Percentiles rank a stretch among this genome's conserved stretches.
These are phyloP conservation scores for Melanomma pulvis-pyrius DNA, from an alignment of 495 filamentous ascomycete genomes.

Conservation along the genomic window DNA sequence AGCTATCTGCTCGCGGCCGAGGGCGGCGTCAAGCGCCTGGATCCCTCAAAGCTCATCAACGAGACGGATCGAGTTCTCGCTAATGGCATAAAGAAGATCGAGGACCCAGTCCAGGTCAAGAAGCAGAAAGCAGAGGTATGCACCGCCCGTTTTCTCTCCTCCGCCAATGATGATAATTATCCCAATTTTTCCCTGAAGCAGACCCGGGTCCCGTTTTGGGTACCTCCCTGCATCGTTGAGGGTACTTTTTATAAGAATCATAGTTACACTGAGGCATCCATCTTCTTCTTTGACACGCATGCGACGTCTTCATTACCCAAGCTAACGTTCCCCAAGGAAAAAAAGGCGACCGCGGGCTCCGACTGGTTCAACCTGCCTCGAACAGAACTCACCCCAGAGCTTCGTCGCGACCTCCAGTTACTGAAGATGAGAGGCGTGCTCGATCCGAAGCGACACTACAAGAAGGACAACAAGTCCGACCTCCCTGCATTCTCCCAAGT, in stretches of 20 bases:
- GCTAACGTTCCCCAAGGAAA: constrained; percentile 47
- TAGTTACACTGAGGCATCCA: constrained; percentile 96
- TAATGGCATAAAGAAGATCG: constrained; percentile 50
- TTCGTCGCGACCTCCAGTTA: constrained; percentile 85
- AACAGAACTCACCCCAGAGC: constrained; percentile 78
- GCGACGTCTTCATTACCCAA: constrained; percentile 31
- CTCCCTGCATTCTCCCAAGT: constrained; percentile 83
- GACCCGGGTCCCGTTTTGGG: constrained; percentile 75
- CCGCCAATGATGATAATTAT: constrained; percentile 72
- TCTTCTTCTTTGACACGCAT: constrained; percentile 16
- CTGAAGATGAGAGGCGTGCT: constrained; percentile 85
- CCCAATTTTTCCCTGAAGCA: constrained; percentile 66
- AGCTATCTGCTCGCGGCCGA: constrained; percentile 56
- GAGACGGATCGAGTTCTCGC: constrained; percentile 50
- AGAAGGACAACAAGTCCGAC: constrained; percentile 69
- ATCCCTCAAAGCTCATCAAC: constrained; percentile 53
- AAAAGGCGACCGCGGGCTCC: constrained; percentile 62
- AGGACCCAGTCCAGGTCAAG: constrained; percentile 50
- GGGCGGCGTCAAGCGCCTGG: constrained; percentile 51
- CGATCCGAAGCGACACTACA: constrained; percentile 89
- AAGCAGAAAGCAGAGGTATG: constrained; percentile 53
- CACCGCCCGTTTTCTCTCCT: constrained; percentile 20
- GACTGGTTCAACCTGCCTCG: constrained; percentile 84
- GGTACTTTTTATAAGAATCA: constrained; percentile 66
- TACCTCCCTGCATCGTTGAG: constrained; percentile 70